Base-by-base conservation (phyloP, 352 stramenopile species). In the Phytopythium oedochilum region DNA sequence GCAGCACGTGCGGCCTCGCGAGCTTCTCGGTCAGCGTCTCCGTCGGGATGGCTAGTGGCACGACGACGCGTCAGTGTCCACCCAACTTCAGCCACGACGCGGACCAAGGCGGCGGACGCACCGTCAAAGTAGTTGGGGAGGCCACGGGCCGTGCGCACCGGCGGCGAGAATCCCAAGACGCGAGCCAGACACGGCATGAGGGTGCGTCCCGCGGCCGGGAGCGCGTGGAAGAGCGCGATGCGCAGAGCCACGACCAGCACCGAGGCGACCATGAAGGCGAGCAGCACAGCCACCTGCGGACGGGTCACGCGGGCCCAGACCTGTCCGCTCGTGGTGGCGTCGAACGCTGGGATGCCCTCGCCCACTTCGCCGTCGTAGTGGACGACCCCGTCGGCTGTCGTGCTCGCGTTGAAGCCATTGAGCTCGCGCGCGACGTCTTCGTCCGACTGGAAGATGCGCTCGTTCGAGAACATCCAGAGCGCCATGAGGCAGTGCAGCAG, bases 391-490 rank as follows among this genome's bases (percentile, higher is more conserved):
- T 40, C 28, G 36, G 59, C 43, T 7, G 44, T 28, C 9, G 32
- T 23, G 14, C 17, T 23, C 48, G 12, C 25, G 17, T 51, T 63
- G 50, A 31, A 61, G 26, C 22, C 60, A 40, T 52, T 62, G 34
- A 63, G 76, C 28, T 60, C 25, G 0, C 53, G 26, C 18, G n/a
- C n/a, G 35, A 45, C 49, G n/a, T 73, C 67, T 5, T 55, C 56
- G 26, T 67, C 75, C 11, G 72, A 81, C 61, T 91, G 77, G 55
- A 94, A 94, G 57, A 94, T 92, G 51, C 70, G 65, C n/a, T 78
- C 71, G 61, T 94, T 94, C 23, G 84, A 94, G 56, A 89, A 92
- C 84, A 94, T 91, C 84, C 84, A 94, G 68, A 94, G 75, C 1
- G 75, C 81, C 12, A 92, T 59, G 23, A 92, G 59, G 34, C 72